Evolutionary conservation across 768 basidiomycete genomes (phyloP).

Genomic region (Tylopilus vinaceipallidus): DNA sequence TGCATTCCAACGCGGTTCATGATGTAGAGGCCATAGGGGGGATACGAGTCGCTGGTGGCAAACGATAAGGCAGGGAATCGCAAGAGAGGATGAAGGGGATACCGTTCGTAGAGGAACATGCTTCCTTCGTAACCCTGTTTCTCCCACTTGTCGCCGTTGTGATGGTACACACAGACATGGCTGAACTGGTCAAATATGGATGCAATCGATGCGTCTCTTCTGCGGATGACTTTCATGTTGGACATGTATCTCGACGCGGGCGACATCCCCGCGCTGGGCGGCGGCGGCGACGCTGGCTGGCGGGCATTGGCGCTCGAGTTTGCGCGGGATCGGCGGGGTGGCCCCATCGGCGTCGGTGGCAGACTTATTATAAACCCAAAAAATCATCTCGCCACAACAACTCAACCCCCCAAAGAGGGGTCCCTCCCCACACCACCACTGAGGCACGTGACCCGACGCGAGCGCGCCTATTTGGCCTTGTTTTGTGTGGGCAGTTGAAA

Average conservation of each 20-base stretch:
- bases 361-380: no score
- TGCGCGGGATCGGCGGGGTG: conserved; percentile 28
- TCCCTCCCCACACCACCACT: conserved; percentile 6
- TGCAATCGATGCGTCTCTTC: conserved; percentile 75
- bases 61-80: conserved; percentile 5
- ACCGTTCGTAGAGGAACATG: conserved; percentile 89
- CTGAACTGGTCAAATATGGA: conserved; percentile 87
- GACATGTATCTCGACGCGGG: conserved; percentile 64
- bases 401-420: conserved; percentile 19
- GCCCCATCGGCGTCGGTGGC: neutral
- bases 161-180: conserved; percentile 80
- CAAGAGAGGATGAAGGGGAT: neutral
- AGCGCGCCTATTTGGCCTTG: conserved; percentile 36
- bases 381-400: no score
- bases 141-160: conserved; percentile 74
- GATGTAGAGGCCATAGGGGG: conserved; percentile 82
- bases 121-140: conserved; percentile 85
- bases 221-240: conserved; percentile 78
- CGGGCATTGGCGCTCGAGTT: conserved; percentile 21
- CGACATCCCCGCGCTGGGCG: conserved; percentile 49
- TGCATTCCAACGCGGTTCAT: conserved; percentile 73
- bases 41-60: conserved; percentile 60
- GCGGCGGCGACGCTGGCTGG: conserved; percentile 3
- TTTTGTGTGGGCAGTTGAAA: conserved; percentile 39
- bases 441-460: conserved; percentile 38